Base-by-base conservation (phyloP, 495 filamentous ascomycete species). In the Pyrenula aspistea region DNA sequence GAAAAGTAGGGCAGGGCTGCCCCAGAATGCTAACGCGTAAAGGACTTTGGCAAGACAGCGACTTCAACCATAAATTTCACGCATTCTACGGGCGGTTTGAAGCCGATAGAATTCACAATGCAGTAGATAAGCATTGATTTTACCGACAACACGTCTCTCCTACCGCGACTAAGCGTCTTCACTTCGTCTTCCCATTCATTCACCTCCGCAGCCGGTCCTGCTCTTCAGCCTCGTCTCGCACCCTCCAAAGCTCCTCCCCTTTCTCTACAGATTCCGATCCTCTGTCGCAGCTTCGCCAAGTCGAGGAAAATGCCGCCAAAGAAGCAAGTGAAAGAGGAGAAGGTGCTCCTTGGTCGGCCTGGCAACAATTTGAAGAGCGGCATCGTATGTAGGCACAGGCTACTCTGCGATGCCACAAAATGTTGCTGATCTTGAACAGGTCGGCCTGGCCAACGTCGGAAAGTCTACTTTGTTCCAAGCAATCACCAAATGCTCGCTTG, bases 401-500 rank as follows among this genome's bases (percentile, higher is more conserved):
- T 68, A 22, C 22, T 10, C 11, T 11, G 21, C 11, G 11, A 53
- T 21, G 22, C 11, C 10, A 23, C n/a, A 53, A 53, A 10, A 21
- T 11, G 11, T 53, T 11, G 19, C 42, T 11, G 42, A 11, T 11
- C 19, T 19, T n/a, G n/a, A n/a, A 11, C 71, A 96, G 91, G 91
- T 98, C 68, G 94, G 94, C 73, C 85, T 99, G 68, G 94, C 94
- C 67, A 99, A 99, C 72, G 94, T 99, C 61, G 94, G 94, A 68
- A 99, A 99, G 75, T 99, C 94, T 57, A 99, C 94, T 22, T 86
- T 99, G 64, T 99, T 99, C 79, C 94, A 99, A 75, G 91, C 94
- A 61, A 96, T 99, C 77, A 99, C 94, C 60, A 96, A 95, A 78
- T 96, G 87, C 72, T 84, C 83, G 60, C 82, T 99, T 63, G 94